Conservation (phyloP, 257 asterid genomes). For the Salvia miltiorrhiza region DNA sequence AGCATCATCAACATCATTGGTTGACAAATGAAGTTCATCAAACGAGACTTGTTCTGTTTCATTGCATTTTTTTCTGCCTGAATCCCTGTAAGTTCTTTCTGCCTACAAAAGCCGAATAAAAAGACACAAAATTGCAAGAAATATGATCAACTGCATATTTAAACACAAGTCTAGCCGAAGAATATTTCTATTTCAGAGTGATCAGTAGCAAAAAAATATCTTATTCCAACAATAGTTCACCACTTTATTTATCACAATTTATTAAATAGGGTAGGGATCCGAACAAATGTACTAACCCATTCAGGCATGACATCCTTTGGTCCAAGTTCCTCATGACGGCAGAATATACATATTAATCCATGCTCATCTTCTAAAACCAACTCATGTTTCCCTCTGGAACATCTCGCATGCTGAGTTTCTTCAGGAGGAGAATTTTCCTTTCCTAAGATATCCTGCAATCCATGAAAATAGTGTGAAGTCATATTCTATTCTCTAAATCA, state of each 20-base stretch:
- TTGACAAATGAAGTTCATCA: slow-evolving; percentile 20
- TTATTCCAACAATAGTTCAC: background rate
- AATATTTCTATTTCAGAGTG: background rate
- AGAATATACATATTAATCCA: slow-evolving; percentile 37
- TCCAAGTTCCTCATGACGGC: slow-evolving; percentile 33
- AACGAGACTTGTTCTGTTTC: slow-evolving; percentile 11
- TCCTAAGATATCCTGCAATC: slow-evolving; percentile 25
- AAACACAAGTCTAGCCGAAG: background rate
- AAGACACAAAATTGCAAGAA: background rate
- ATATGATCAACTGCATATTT: background rate
- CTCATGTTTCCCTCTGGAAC: slow-evolving; percentile 43
- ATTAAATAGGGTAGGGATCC: background rate
- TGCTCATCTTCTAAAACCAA: slow-evolving; percentile 28
- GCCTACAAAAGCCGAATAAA: slow-evolving; percentile 23
- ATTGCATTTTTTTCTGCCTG: slow-evolving; percentile 4
- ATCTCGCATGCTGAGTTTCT: slow-evolving; percentile 24
- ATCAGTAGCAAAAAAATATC: background rate
- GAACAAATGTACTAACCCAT: slow-evolving; percentile 41
- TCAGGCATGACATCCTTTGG: slow-evolving; percentile 38
- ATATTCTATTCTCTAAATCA: background rate
- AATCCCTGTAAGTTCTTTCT: background rate
- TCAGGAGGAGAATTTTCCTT: slow-evolving; percentile 7
- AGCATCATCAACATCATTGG: background rate
- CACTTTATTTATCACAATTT: background rate
- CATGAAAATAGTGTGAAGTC: slow-evolving; percentile 1